Evolutionary conservation across 1,284 basidiomycete genomes (phyloP), one percentile per base, ranked within the genome.

Genomic region (Melampsora larici-populina): DNA sequence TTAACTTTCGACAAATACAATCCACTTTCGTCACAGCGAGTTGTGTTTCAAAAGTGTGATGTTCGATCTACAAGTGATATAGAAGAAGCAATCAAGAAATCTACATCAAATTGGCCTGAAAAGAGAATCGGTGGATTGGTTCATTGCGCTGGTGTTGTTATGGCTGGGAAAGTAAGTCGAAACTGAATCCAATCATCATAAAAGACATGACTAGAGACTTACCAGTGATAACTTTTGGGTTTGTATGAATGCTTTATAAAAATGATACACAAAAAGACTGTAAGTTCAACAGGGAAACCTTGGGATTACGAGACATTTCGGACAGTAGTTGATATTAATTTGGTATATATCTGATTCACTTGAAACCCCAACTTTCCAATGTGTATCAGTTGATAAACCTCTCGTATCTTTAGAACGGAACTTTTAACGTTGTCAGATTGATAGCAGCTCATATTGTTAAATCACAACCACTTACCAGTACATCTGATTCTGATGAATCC

Each of bases 381-480:
- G 6, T 55, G 18, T 79, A 29, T n/a, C n/a, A 17, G 58, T 80
- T 63, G 51, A 71, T 29, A n/a, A 24, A 33, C 13, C 2, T 33
- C 18, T 11, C 43, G 40, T 79, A 80, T 17, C 65, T 81, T 7
- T 29, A 73, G 71, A 65, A 40, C 33, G 84, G 84, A 7, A 82
- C 82, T 17, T 85, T 84, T 81, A 84, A 84, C 73, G 82, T 84
- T 64, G 81, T 83, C 0, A 80, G 84, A 0, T 79, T 83, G 5
- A 82, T 83, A 5, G 84, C 84, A 8, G 79, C 83, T 3, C 78
- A 81, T 17, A 80, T 85, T 17, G 82, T 82, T 2, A 69, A 80
- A 15, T 80, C 81, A 31, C 51, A 79, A 8, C 79, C 79, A 31
- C 62, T 26, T 63, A 77, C 17, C 49, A 67, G 58, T 33, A 49